Percentiles rank a stretch among this genome's conserved stretches.
Evolutionary conservation across 768 basidiomycete species (phyloP).

Genomic region (Termitomyces sp.): DNA sequence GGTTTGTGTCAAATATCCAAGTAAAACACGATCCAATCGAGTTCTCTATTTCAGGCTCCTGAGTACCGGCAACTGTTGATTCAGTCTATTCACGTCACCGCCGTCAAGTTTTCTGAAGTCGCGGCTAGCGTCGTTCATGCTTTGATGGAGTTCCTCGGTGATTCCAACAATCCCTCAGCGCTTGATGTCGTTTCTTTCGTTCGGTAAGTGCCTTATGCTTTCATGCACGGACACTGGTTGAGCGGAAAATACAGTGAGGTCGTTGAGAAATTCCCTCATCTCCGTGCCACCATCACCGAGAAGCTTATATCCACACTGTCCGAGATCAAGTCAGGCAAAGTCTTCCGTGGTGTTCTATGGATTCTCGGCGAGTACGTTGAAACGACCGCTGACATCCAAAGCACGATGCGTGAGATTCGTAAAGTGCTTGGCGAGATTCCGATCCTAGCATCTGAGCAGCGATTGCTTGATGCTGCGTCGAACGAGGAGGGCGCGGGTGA

Average conservation of each 20-base stretch:
- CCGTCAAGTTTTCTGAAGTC: slow-evolving; percentile 95
- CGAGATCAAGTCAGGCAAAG: slow-evolving; percentile 95
- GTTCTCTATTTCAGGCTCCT: slow-evolving; percentile 53
- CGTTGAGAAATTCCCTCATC: slow-evolving; percentile 93
- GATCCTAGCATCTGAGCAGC: slow-evolving; percentile 89
- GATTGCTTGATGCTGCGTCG: slow-evolving; percentile 72
- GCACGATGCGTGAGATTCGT: slow-evolving; percentile 74
- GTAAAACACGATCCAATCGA: neutral
- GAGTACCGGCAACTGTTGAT: slow-evolving; percentile 97
- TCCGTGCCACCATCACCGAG: slow-evolving; percentile 79
- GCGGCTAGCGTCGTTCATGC: slow-evolving; percentile 94
- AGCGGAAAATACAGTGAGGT: slow-evolving; percentile 62
- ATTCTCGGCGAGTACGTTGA: slow-evolving; percentile 97
- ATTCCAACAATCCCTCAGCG: slow-evolving; percentile 92
- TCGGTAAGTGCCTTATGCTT: slow-evolving; percentile 29
- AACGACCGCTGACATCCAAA: slow-evolving; percentile 61
- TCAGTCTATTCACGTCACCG: slow-evolving; percentile 94
- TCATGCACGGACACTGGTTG: neutral
- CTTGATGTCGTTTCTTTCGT: slow-evolving; percentile 86
- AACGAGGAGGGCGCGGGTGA: slow-evolving; percentile 41
- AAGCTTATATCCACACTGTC: slow-evolving; percentile 79
- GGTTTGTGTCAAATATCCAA: slow-evolving; percentile 36
- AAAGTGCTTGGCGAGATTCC: slow-evolving; percentile 96
- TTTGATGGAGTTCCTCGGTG: slow-evolving; percentile 91
- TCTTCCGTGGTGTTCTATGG: slow-evolving; percentile 95